A percentile compares a stretch with the other conserved stretches of the same genome.
Evolutionary conservation across 345 rosid species (phyloP).

Genomic region (Hibiscus trionum): DNA sequence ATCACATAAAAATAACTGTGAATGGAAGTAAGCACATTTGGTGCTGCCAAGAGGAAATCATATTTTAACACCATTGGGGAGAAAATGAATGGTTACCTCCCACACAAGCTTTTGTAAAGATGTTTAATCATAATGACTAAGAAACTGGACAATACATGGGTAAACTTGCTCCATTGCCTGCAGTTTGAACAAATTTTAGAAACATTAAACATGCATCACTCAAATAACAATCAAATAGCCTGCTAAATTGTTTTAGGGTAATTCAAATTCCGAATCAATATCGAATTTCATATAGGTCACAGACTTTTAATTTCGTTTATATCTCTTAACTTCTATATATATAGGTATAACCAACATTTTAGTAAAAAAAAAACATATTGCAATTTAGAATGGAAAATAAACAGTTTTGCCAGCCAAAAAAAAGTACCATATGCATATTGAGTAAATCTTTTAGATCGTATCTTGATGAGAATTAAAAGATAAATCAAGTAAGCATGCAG

Average conservation of each 20-base stretch:
- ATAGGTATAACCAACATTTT: neutral
- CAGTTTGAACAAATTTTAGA: conserved; percentile 5
- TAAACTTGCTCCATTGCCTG: conserved; percentile 94
- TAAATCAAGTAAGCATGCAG: neutral
- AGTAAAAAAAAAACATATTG: neutral
- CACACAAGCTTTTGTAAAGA: neutral
- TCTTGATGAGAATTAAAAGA: neutral
- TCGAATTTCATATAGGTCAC: neutral
- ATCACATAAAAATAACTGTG: neutral
- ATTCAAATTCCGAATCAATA: neutral
- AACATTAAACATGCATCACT: neutral
- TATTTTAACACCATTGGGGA: neutral
- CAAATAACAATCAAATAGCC: conserved; percentile 10
- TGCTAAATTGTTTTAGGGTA: neutral
- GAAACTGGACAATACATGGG: conserved; percentile 72
- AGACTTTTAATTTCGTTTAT: neutral
- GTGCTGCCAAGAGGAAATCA: neutral
- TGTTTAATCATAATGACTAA: conserved; percentile 41
- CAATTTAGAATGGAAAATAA: neutral
- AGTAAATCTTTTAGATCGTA: neutral
- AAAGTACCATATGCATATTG: neutral
- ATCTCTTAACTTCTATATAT: no score
- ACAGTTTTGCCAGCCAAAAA: neutral
- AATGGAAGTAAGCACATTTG: neutral
- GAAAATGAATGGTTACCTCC: neutral